These are phyloP conservation scores for Pythium phragmitis DNA, from an alignment of 352 stramenopile genomes.

Conservation along the genomic window DNA sequence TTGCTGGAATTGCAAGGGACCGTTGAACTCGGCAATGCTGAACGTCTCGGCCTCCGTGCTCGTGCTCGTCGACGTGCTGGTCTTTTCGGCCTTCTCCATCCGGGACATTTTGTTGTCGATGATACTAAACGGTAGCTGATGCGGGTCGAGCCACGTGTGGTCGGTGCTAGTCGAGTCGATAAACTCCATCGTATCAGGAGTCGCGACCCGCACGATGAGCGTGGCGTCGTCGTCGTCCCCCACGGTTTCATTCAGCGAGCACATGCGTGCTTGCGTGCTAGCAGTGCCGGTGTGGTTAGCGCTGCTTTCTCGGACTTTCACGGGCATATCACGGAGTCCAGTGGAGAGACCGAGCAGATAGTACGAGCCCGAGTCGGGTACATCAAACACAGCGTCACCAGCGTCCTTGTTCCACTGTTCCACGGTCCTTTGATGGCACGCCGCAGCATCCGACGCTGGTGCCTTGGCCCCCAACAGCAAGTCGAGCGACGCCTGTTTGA, in stretches of 20 bases:
- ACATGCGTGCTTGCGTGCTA: constrained; percentile 8
- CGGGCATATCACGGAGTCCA: constrained; percentile 3
- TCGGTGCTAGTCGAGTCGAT: constrained; percentile 24
- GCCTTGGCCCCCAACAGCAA: background rate
- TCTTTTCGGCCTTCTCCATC: background rate
- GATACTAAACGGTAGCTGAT: constrained; percentile 12
- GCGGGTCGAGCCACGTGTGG: constrained; percentile 28
- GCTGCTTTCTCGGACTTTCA: background rate
- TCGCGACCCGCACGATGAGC: constrained; percentile 25
- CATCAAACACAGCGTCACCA: constrained; percentile 24
- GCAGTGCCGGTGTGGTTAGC: background rate
- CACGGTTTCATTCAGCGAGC: constrained; percentile 20
- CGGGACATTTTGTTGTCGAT: constrained; percentile 1
- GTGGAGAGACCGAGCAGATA: constrained; percentile 20
- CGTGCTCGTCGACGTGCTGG: background rate
- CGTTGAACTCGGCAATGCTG: constrained; percentile 19
- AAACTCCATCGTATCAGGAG: constrained; percentile 24
- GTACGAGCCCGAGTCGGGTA: constrained; percentile 19
- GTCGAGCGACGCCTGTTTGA: background rate
- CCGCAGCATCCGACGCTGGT: background rate
- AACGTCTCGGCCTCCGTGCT: background rate
- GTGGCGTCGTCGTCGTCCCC: constrained; percentile 20
- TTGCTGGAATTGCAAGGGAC: constrained; percentile 23
- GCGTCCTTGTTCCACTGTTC: constrained; percentile 21
- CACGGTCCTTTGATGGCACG: constrained; percentile 1